Conservation (phyloP, 164 flowering plant species). For the Magnolia officinalis region DNA sequence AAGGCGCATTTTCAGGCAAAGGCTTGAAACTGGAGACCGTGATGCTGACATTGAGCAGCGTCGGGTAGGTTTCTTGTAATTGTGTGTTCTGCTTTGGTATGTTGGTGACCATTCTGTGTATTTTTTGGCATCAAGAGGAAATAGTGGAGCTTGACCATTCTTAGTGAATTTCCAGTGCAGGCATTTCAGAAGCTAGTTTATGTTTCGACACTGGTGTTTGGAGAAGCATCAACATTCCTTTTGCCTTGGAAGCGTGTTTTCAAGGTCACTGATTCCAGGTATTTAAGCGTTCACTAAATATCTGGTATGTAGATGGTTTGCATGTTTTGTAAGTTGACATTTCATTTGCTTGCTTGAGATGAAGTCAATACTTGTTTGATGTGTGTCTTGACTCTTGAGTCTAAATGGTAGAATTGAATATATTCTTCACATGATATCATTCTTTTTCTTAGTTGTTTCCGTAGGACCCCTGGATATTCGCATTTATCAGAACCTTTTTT, state of each 20-base stretch:
- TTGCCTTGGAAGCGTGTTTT: slow-evolving; percentile 99
- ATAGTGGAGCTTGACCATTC: slow-evolving; percentile 47
- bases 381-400: background rate
- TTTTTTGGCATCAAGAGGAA: slow-evolving; percentile 5
- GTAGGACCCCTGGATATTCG: background rate
- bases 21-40: slow-evolving; percentile 95
- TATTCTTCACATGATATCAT: background rate
- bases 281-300: slow-evolving; percentile 9
- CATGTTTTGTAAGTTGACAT: background rate
- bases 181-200: slow-evolving; percentile 97
- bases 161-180: slow-evolving; percentile 70
- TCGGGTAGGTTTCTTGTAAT: slow-evolving; percentile 50
- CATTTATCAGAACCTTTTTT: background rate
- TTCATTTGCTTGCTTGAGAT: background rate
- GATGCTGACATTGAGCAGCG: slow-evolving; percentile 80
- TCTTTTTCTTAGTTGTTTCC: background rate
- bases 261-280: slow-evolving; percentile 96
- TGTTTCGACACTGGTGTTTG: slow-evolving; percentile 93
- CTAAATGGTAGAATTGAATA: background rate
- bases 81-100: background rate
- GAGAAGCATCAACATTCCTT: slow-evolving; percentile 91
- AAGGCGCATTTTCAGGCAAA: slow-evolving; percentile 77
- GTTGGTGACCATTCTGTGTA: background rate
- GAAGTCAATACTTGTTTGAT: background rate
- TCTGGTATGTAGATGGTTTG: background rate